Conservation (phyloP, 371 early-diverging fungal species). For the Apophysomyces ossiformis region DNA sequence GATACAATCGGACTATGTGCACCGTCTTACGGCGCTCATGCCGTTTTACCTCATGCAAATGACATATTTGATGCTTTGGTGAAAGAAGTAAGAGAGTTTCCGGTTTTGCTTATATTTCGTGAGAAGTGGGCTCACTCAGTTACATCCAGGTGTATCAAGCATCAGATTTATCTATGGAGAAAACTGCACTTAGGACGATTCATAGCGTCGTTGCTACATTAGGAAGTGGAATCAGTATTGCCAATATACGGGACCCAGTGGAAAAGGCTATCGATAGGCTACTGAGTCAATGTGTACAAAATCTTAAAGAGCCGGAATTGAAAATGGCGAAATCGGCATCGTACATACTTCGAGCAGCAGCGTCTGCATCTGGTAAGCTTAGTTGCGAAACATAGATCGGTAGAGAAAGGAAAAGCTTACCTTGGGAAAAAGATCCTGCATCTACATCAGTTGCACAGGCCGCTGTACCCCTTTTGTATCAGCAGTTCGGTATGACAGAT, state of each 20-base stretch:
- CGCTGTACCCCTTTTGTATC: constrained; percentile 52
- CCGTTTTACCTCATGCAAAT: constrained; percentile 62
- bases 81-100: constrained; percentile 52
- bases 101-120: background rate
- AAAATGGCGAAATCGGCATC: constrained; percentile 70
- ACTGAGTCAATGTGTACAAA: constrained; percentile 62
- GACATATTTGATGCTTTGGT: constrained; percentile 68
- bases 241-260: constrained; percentile 53
- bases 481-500: constrained; percentile 45
- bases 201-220: constrained; percentile 66
- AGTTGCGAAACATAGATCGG: background rate
- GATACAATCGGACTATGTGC: constrained; percentile 72
- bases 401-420: background rate
- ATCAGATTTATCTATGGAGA: constrained; percentile 66
- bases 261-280: constrained; percentile 65
- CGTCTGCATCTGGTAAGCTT: constrained; percentile 60
- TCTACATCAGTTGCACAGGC: constrained; percentile 61
- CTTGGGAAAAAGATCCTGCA: constrained; percentile 55
- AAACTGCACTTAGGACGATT: constrained; percentile 59
- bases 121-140: background rate
- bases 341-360: constrained; percentile 62
- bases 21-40: constrained; percentile 71
- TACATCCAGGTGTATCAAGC: constrained; percentile 59
- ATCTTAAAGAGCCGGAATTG: constrained; percentile 67
- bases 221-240: constrained; percentile 54